Percentiles rank a stretch among this genome's conserved stretches.
phyloP scores from a whole-genome alignment of 129 eudicot species.

The Flaveria linearis region DNA sequence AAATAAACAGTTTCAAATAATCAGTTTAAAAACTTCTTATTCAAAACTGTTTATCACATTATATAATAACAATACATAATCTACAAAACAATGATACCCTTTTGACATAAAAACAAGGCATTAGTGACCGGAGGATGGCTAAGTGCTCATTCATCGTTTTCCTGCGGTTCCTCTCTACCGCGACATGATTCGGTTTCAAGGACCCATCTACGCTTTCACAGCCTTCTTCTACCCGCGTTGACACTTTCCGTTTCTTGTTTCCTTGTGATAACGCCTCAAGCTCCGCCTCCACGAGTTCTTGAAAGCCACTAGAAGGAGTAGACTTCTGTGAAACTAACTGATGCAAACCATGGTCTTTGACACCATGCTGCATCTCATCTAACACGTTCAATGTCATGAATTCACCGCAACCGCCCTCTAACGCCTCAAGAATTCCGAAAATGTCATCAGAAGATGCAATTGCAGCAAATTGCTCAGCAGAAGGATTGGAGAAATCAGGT shows the following conservation, averaged over 20 bases:
- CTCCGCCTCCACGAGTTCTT: slow-evolving; percentile 30
- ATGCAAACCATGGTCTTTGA: background rate
- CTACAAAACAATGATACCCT: slow-evolving; percentile 38
- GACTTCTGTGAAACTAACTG: slow-evolving; percentile 43
- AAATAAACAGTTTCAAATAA: background rate
- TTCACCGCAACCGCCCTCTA: slow-evolving; percentile 43
- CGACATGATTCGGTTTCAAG: slow-evolving; percentile 62
- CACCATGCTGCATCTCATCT: slow-evolving; percentile 7
- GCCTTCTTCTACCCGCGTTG: slow-evolving; percentile 7
- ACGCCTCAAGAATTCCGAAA: slow-evolving; percentile 75
- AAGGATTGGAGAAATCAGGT: slow-evolving; percentile 40
- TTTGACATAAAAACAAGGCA: slow-evolving; percentile 96
- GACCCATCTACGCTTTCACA: slow-evolving; percentile 42
- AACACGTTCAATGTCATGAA: slow-evolving; percentile 19
- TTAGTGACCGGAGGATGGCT: slow-evolving; percentile 71
- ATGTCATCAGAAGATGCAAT: slow-evolving; percentile 58
- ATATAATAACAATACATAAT: no score
- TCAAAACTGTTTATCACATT: background rate
- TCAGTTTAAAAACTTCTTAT: background rate
- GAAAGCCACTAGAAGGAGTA: slow-evolving; percentile 35
- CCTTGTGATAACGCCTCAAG: slow-evolving; percentile 43
- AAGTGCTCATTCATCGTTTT: slow-evolving; percentile 96
- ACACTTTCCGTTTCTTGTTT: slow-evolving; percentile 58
- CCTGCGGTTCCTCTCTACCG: slow-evolving; percentile 91
- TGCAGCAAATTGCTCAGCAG: slow-evolving; percentile 37